Base-by-base conservation (phyloP, 23 red algal species). In the Gracilaria gracilis region DNA sequence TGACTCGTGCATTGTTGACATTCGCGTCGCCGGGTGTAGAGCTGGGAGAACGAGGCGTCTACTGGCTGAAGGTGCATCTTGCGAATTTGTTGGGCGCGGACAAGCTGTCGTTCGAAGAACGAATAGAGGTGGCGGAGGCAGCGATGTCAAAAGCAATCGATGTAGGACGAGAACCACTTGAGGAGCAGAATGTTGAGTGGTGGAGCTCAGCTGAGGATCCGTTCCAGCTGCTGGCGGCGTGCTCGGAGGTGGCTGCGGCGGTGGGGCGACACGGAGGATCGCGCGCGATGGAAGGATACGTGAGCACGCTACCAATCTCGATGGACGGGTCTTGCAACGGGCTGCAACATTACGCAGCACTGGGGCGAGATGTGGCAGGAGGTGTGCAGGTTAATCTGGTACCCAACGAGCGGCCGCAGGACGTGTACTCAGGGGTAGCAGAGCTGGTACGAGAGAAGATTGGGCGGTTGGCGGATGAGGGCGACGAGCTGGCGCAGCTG, bases 261-360 rank as follows among this genome's bases (percentile, higher is more conserved):
- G 83, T 67, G 27, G 91, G 92, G 80, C 74, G 84, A n/a, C 81
- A 79, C 39, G 94, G 89, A 20, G 74, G 82, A 5, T 64, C 89
- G 76, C 19, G 50, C 46, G 67, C 62, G 4, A 67, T 92, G 82
- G 66, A 94, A 40, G 62, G 40, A 33, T 91, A 75, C 82, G 61
- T 70, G 29, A 88, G 82, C 67, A 57, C 78, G 9, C 73, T 99
- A 29, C 97, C 97, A 27, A 87, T 99, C 7, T 88, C 87, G 17
- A 88, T 92, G 91, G 97, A 99, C 66, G 97, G 97, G 32, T 96
- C 90, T 0, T 99, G 97, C 81, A 99, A 99, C 80, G 97, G 97
- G 39, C 81, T 99, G 36, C 97, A 99, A 83, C 97, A 99, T 35
- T 99, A 99, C 51, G 97, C 97, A 23, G 97, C 97, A 9, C 71